Percentiles rank a stretch among this genome's conserved stretches.
Conservation (phyloP, 192 early-diverging fungal species). For the Coemansia reversa region DNA sequence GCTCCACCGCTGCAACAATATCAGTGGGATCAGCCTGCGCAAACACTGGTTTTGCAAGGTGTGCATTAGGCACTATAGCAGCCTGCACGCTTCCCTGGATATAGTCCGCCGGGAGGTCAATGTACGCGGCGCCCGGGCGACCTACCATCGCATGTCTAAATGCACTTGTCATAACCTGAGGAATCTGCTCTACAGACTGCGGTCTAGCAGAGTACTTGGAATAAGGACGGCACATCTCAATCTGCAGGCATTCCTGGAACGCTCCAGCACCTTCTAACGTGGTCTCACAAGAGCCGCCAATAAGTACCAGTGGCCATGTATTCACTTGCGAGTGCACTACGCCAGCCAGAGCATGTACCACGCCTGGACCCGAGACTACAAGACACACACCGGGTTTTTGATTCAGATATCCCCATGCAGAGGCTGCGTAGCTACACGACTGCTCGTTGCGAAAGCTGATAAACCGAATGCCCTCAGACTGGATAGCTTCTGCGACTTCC, state of each 20-base stretch:
- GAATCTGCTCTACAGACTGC: slow-evolving; percentile 50
- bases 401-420: slow-evolving; percentile 62
- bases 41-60: slow-evolving; percentile 9
- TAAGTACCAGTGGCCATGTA: slow-evolving; percentile 68
- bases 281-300: slow-evolving; percentile 62
- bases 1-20: slow-evolving; percentile 43
- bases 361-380: slow-evolving; percentile 70
- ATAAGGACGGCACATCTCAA: slow-evolving; percentile 61
- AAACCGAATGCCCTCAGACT: slow-evolving; percentile 65
- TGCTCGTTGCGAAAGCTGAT: slow-evolving; percentile 76
- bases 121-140: slow-evolving; percentile 64
- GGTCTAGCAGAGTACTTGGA: slow-evolving; percentile 63
- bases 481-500: slow-evolving; percentile 73
- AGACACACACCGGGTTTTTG: slow-evolving; percentile 67
- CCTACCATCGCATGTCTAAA: slow-evolving; percentile 56
- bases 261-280: slow-evolving; percentile 61
- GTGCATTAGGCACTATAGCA: background rate
- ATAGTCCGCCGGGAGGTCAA: slow-evolving; percentile 68
- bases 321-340: slow-evolving; percentile 69
- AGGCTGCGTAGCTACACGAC: slow-evolving; percentile 71
- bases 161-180: slow-evolving; percentile 57
- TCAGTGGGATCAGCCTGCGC: slow-evolving; percentile 56
- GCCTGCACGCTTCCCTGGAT: slow-evolving; percentile 55
- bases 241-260: slow-evolving; percentile 71
- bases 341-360: slow-evolving; percentile 70